Evolutionary conservation across 108 stramenopile species (phyloP), one percentile per base, ranked within the genome.

Genomic region (Nitzschia sp.): DNA sequence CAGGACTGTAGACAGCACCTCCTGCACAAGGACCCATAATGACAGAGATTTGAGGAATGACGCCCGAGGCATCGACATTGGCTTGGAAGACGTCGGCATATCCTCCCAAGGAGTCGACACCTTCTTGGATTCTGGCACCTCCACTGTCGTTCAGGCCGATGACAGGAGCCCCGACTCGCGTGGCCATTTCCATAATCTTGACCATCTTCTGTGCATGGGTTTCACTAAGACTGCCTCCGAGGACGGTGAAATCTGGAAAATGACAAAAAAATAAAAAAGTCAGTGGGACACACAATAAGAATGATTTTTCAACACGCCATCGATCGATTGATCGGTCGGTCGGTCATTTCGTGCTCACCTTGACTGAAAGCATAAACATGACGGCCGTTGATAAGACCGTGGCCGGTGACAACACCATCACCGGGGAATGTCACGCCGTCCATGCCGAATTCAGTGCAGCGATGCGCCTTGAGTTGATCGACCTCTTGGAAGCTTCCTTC

Each of bases 11-110:
- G 13, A 99, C 99, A 25, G 96, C 97, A 35, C 90, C 90, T 19
- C 79, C 79, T 21, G 79, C 79, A 50, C 79, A 80, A 0, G 79
- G 79, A 17, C 98, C 97, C 97, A 98, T 95, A 36, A 99, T 86
- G 53, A 98, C 82, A 11, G 88, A 89, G 41, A 97, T 88, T 81
- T 98, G 98, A 28, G 96, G 96, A 45, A 98, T 83, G 36, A 98
- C 95, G 26, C 98, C 96, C 2, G 80, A 82, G 8, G 98, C 97
- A 76, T 97, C 96, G 1, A 99, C 98, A 71, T 99, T 99, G 15
- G 85, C 76, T 85, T 98, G 97, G 73, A 99, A 99, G 50, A 99
- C 97, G 55, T 99, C 98, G 2, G 98, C 98, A 84, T 99, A 98
- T 17, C 97, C 94, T 16, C 68, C 79, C 31, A 99, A 88, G 22